Base-by-base conservation (phyloP, 73 alveolate species). In the Stentor coeruleus region DNA sequence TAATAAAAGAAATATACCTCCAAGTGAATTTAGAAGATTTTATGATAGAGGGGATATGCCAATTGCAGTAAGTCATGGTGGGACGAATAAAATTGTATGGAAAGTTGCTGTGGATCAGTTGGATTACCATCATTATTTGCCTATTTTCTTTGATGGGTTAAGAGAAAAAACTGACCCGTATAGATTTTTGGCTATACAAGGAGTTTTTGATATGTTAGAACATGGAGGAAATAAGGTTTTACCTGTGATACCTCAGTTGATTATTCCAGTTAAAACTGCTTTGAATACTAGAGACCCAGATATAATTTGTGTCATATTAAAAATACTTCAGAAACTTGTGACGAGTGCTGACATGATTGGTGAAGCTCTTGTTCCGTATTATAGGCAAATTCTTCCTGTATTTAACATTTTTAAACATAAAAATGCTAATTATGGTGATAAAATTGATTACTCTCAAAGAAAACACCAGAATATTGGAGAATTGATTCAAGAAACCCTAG, bases 361-460 rank as follows among this genome's bases (percentile, higher is more conserved):
- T 33, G 99, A 98, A 86, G 99, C 99, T 74, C 81, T 96, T 38
- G 99, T 98, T 3, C 99, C 99, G 59, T 98, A 98, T 92, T 98
- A 98, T 94, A 91, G 99, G 82, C 98, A 98, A 94, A 90, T 98
- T 82, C 90, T 98, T 88, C 99, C 99, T 20, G 91, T 95, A 31
- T 87, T 96, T 93, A 95, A 97, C 92, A 87, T 98, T 72, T 98
- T 93, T 95, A 98, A 97, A 88, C 89, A 93, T 82, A 87, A 80
- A 84, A 96, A 97, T 92, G 89, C 84, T 20, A 95, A 93, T 88
- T 85, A 93, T 38, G 99, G 99, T 26, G 99, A 98, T 81, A 89
- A 87, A 82, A 89, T 97, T 74, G 99, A 98, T 84, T 98, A 97
- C 93, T 88, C 96, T 35, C 98, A 98, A 91, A 93, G 99, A 74